These are phyloP conservation scores for Sporisorium reilianum DNA, from an alignment of 1,284 basidiomycete species.

Conservation along the genomic window DNA sequence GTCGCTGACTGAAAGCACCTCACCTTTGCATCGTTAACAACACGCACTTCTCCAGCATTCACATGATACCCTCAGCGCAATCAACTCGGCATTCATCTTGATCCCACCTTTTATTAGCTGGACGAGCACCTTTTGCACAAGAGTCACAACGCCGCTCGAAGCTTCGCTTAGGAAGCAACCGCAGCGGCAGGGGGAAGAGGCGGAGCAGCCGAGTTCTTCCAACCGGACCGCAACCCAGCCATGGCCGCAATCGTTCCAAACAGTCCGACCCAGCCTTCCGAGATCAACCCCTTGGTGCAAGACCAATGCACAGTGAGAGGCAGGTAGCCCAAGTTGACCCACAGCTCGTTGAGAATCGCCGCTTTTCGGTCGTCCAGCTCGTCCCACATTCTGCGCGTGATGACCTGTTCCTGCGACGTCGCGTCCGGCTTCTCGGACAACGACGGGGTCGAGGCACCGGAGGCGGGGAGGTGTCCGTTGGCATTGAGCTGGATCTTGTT, in stretches of 20 bases:
- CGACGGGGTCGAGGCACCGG: slow-evolving; percentile 6
- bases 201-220: slow-evolving; percentile 57
- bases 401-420: slow-evolving; percentile 55
- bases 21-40: neutral
- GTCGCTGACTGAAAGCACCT: neutral
- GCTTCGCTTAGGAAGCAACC: neutral
- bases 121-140: neutral
- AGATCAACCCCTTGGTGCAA: slow-evolving; percentile 53
- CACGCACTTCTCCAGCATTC: neutral
- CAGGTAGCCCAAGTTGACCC: slow-evolving; percentile 80
- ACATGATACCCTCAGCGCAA: slow-evolving; percentile 2
- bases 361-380: slow-evolving; percentile 73
- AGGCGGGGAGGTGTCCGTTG: slow-evolving; percentile 16
- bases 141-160: neutral
- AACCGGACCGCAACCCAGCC: slow-evolving; percentile 60
- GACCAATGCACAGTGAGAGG: slow-evolving; percentile 85
- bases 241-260: slow-evolving; percentile 67
- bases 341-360: slow-evolving; percentile 79
- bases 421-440: slow-evolving; percentile 29
- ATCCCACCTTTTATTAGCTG: neutral
- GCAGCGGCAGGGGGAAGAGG: slow-evolving; percentile 27
- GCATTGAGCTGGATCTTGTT: slow-evolving; percentile 40
- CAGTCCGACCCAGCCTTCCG: slow-evolving; percentile 65
- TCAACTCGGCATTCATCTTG: neutral
- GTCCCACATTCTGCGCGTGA: slow-evolving; percentile 65